Base-by-base conservation (phyloP, 2,329 filamentous ascomycete genomes). In the Fusarium nematophilum region DNA sequence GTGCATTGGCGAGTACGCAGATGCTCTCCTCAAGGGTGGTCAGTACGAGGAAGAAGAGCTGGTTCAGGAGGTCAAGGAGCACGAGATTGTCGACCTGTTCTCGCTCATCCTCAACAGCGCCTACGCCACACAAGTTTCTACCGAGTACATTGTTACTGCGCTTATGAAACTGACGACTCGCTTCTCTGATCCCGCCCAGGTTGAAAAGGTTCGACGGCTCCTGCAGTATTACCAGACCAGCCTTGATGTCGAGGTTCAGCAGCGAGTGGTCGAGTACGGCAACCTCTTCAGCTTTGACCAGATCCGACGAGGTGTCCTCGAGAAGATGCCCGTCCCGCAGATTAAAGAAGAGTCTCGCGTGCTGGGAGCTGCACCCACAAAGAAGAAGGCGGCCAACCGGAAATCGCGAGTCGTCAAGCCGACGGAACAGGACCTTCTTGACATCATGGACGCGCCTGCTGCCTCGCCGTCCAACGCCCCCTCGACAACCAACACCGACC, bases 1-100 rank as follows among this genome's bases (percentile, higher is more conserved):
- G 95, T 96, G 95, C 48, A 97, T 99, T 73, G 95, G 96, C 71
- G 95, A 99, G 78, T 99, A 93, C 71, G 94, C 92, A 10, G 95
- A 99, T 75, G 86, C 90, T 15, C 82, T 99, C n/a, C 82, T 99
- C 29, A 86, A 86, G 57, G 93, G 93, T 29, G 93, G 93, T 1
- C 90, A 95, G 69, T 97, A 96, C 66, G 94, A 98, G 74, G 93
- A 97, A 72, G 93, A 96, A 74, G 94, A 97, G 70, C 81, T 96
- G 25, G 92, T 96, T 10, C 79, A 83, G 58, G 82, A 84, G 69
- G 90, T 99, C 57, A 91, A 90, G 72, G 92, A 98, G 76, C 89
- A 87, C 68, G 95, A 99, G 71, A 84, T 99, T 57, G 86, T 98
- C 29, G 95, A 98, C 72, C 80, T 99, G n/a, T 96, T 98, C 75